A percentile compares a stretch with the other conserved stretches of the same genome.
These are phyloP conservation scores for Chaetomium olivaceum DNA, from an alignment of 2,329 filamentous ascomycete species.

Conservation along the genomic window DNA sequence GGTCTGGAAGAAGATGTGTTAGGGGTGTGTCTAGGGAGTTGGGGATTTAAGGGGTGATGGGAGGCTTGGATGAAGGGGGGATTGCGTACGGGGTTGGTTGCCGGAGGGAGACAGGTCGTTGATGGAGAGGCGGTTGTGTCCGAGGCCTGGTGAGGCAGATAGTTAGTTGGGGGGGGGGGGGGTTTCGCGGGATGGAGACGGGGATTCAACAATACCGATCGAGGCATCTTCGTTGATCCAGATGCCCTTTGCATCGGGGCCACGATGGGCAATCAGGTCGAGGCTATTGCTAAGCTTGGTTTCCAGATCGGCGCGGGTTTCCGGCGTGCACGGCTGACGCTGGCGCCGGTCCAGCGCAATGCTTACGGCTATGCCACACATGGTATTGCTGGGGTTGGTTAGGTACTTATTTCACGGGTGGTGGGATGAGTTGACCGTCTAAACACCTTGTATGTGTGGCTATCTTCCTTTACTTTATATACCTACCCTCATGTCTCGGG, in stretches of 20 bases:
- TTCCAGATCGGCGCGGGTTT: conserved; percentile 11
- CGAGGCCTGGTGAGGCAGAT: conserved; percentile 1
- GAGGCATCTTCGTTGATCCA: conserved; percentile 34
- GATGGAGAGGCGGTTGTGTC: conserved; percentile 41
- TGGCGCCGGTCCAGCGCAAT: conserved; percentile 10
- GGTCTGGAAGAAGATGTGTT: conserved; percentile 31
- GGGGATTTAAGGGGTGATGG: conserved; percentile 41
- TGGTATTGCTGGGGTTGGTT: background rate
- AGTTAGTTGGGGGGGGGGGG: background rate
- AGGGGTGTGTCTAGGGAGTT: background rate
- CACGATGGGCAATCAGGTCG: conserved; percentile 37
- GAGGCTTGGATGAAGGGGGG: conserved; percentile 5
- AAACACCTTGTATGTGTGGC: background rate
- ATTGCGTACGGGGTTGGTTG: conserved; percentile 43
- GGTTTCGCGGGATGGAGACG: background rate
- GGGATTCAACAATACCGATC: conserved; percentile 5
- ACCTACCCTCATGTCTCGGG: background rate
- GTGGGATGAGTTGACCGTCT: background rate
- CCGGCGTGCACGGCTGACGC: background rate
- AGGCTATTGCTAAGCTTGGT: conserved; percentile 32
- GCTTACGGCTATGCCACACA: conserved; percentile 14
- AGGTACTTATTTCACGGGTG: background rate
- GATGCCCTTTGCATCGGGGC: conserved; percentile 36
- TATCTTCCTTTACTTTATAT: background rate
- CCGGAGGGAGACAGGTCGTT: conserved; percentile 52